Conservation (phyloP, 176 grass and related monocot genomes). For the Pontederia paniculata region DNA sequence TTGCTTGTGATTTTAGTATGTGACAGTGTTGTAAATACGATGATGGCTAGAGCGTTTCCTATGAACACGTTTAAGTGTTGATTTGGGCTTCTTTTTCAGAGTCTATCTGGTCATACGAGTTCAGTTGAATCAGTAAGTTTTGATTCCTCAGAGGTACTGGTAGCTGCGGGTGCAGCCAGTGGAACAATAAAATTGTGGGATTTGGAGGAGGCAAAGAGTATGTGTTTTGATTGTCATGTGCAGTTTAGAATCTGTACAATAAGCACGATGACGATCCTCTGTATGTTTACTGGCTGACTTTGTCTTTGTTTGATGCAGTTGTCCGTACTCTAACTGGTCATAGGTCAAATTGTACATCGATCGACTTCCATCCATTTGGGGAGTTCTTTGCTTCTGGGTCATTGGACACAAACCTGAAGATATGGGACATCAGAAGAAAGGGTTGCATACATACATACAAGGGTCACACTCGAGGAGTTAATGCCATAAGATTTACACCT, state of each 20-base stretch:
- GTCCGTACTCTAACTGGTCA: slow-evolving; percentile 83
- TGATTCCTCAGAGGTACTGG: slow-evolving; percentile 68
- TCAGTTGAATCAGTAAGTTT: slow-evolving; percentile 79
- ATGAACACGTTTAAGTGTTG: neutral
- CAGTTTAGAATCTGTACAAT: slow-evolving; percentile 2
- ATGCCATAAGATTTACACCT: slow-evolving; percentile 75
- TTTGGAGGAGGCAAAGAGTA: slow-evolving; percentile 72
- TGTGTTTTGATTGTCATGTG: neutral
- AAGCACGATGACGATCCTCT: slow-evolving; percentile 2
- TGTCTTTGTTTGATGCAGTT: slow-evolving; percentile 31
- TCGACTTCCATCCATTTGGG: slow-evolving; percentile 92
- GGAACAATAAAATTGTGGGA: slow-evolving; percentile 97
- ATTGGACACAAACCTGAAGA: slow-evolving; percentile 89
- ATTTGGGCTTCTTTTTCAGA: slow-evolving; percentile 33
- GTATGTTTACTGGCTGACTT: slow-evolving; percentile 10
- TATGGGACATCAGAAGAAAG: slow-evolving; percentile 89
- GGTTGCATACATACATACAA: slow-evolving; percentile 91
- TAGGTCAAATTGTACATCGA: slow-evolving; percentile 66
- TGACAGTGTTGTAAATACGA: too few species aligned
- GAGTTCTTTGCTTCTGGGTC: slow-evolving; percentile 91
- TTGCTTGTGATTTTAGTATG: neutral
- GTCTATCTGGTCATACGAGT: slow-evolving; percentile 68
- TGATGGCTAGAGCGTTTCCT: slow-evolving; percentile 1
- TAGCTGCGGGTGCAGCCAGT: slow-evolving; percentile 65
- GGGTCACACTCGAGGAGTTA: slow-evolving; percentile 66